Evolutionary conservation across 2,329 filamentous ascomycete genomes (phyloP).

Genomic region (Thielaviopsis cerberus): DNA sequence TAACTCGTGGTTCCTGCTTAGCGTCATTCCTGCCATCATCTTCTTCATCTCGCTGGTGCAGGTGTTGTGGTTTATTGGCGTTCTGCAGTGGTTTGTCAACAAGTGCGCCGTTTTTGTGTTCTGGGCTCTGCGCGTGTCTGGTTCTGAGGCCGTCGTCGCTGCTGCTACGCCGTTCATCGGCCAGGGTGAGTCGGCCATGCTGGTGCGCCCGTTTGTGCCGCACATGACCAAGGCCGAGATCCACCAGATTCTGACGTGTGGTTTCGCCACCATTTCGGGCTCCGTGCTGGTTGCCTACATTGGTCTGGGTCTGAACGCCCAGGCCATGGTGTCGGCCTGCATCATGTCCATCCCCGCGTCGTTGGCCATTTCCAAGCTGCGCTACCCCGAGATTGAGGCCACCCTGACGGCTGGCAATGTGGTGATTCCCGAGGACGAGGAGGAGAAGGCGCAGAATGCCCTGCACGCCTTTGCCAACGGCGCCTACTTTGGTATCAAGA

Average conservation of each 20-base stretch:
- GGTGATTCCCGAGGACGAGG: conserved; percentile 61
- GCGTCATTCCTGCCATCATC: conserved; percentile 77
- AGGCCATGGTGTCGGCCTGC: conserved; percentile 75
- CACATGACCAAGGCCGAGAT: conserved; percentile 75
- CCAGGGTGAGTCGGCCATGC: conserved; percentile 82
- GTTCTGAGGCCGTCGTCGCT: conserved; percentile 83
- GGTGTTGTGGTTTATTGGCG: conserved; percentile 60
- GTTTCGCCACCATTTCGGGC: conserved; percentile 82
- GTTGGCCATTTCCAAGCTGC: conserved; percentile 72
- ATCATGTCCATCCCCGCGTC: conserved; percentile 93
- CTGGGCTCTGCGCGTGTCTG: conserved; percentile 72
- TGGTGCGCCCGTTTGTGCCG: conserved; percentile 71
- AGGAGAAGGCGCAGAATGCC: conserved; percentile 57
- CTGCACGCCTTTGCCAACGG: conserved; percentile 75
- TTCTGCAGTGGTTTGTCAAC: conserved; percentile 74
- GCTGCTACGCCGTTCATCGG: conserved; percentile 87
- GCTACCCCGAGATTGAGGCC: conserved; percentile 76
- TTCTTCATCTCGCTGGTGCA: conserved; percentile 92
- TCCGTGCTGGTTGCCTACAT: conserved; percentile 78
- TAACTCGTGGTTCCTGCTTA: conserved; percentile 50
- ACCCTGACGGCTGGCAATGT: conserved; percentile 67
- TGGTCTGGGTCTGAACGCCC: conserved; percentile 59
- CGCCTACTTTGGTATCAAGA: conserved; percentile 71
- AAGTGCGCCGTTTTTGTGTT: conserved; percentile 87
- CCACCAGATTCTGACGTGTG: conserved; percentile 83